phyloP scores from a whole-genome alignment of 768 basidiomycete species.

The Botryobasidium botryosum region DNA sequence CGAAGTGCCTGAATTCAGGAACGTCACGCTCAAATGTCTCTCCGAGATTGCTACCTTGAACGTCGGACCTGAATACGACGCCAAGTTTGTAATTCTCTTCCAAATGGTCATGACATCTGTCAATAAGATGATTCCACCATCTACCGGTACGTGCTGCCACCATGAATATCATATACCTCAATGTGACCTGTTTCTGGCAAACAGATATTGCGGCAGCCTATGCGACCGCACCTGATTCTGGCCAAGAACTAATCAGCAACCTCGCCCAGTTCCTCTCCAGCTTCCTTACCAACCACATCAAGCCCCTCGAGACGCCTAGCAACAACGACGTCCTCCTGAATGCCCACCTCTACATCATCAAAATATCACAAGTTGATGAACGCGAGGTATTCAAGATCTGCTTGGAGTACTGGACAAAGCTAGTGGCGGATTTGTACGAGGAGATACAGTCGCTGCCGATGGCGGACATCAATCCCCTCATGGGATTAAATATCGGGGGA shows the following conservation, averaged over 20 bases:
- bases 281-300: slow-evolving; percentile 85
- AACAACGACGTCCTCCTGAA: slow-evolving; percentile 90
- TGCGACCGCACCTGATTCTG: slow-evolving; percentile 70
- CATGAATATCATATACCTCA: not conserved
- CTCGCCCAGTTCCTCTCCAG: slow-evolving; percentile 95
- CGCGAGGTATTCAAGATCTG: slow-evolving; percentile 99
- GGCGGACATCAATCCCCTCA: slow-evolving; percentile 73
- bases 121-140: slow-evolving; percentile 53
- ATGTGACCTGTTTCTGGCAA: not conserved
- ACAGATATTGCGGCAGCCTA: slow-evolving; percentile 79
- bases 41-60: slow-evolving; percentile 91
- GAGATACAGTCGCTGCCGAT: slow-evolving; percentile 84
- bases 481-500: slow-evolving; percentile 75
- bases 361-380: slow-evolving; percentile 94
- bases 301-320: slow-evolving; percentile 78
- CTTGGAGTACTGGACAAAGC: slow-evolving; percentile 91
- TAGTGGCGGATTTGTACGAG: slow-evolving; percentile 92
- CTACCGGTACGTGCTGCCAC: not conserved
- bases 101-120: slow-evolving; percentile 96
- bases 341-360: slow-evolving; percentile 96
- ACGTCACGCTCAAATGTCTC: slow-evolving; percentile 89
- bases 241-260: slow-evolving; percentile 94
- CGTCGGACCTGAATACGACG: slow-evolving; percentile 92
- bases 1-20: slow-evolving; percentile 92
- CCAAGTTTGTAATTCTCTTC: slow-evolving; percentile 94